phyloP scores from a whole-genome alignment of 2,329 filamentous ascomycete genomes.

The Aspergillus aculeatus region DNA sequence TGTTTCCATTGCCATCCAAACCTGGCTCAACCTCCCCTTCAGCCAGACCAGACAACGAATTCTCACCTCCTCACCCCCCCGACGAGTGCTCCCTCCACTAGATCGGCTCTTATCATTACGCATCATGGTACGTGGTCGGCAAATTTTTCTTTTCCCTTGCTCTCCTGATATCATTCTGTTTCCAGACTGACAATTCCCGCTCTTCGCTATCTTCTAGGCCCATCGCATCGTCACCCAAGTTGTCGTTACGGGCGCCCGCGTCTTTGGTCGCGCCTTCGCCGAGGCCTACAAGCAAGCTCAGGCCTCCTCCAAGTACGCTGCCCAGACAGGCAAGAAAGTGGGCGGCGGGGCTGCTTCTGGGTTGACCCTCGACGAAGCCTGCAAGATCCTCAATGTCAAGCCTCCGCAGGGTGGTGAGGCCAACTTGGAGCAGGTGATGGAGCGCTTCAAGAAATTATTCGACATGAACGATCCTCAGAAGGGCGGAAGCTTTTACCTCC shows the following conservation, averaged over 20 bases:
- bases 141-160: neutral
- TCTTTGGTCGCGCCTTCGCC: constrained; percentile 86
- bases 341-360: constrained; percentile 62
- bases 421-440: constrained; percentile 75
- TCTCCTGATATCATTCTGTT: neutral
- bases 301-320: constrained; percentile 78
- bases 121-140: constrained; percentile 12
- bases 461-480: constrained; percentile 93
- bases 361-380: constrained; percentile 93
- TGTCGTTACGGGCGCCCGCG: constrained; percentile 83
- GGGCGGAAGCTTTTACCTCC: constrained; percentile 95
- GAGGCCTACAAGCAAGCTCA: constrained; percentile 96
- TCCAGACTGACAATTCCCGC: constrained; percentile 1
- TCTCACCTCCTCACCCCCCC: neutral
- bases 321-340: constrained; percentile 60
- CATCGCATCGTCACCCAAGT: constrained; percentile 94
- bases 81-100: neutral
- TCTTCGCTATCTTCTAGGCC: constrained; percentile 57
- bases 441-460: constrained; percentile 90
- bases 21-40: neutral
- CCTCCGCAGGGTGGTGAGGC: constrained; percentile 75
- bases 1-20: constrained; percentile 17
- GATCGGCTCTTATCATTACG: neutral
- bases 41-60: neutral
- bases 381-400: constrained; percentile 94